Conservation (phyloP, 257 asterid species). For the Plantago elongata region DNA sequence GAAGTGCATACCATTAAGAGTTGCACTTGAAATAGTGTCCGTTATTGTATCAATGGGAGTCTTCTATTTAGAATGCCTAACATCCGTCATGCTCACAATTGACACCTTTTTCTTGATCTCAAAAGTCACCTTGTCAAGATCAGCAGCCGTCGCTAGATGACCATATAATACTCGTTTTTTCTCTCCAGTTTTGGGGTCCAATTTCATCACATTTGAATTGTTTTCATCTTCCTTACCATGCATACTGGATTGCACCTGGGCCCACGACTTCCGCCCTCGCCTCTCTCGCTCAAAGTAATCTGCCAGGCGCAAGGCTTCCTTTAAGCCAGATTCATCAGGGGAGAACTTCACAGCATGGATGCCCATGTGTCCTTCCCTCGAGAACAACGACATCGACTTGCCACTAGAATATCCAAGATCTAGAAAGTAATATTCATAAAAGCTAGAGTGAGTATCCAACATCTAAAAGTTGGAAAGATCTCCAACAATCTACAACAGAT, state of each 20-base stretch:
- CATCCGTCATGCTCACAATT: constrained; percentile 56
- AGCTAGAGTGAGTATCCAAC: constrained; percentile 5
- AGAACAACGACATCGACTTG: constrained; percentile 73
- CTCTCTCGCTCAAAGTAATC: constrained; percentile 62
- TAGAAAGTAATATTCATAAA: constrained; percentile 33
- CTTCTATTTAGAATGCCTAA: constrained; percentile 30
- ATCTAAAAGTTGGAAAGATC: not conserved
- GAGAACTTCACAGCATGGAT: constrained; percentile 66
- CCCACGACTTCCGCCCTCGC: constrained; percentile 68
- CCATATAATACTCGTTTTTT: constrained; percentile 68
- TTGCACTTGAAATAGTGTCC: not conserved
- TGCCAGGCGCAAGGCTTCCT: constrained; percentile 65
- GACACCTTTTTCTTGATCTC: constrained; percentile 74
- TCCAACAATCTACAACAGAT: too few relatives aligned
- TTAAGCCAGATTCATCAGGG: constrained; percentile 56
- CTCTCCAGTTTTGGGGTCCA: constrained; percentile 58
- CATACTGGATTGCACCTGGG: constrained; percentile 43
- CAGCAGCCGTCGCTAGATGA: constrained; percentile 66
- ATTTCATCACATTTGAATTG: constrained; percentile 62
- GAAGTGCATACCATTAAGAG: not conserved
- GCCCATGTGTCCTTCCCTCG: constrained; percentile 82
- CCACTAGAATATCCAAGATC: constrained; percentile 76
- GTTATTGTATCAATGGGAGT: not conserved
- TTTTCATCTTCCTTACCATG: constrained; percentile 62
- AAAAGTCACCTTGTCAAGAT: constrained; percentile 68